Conservation (phyloP, 805 yeast species). For the Jamesozyma spencerorum region DNA sequence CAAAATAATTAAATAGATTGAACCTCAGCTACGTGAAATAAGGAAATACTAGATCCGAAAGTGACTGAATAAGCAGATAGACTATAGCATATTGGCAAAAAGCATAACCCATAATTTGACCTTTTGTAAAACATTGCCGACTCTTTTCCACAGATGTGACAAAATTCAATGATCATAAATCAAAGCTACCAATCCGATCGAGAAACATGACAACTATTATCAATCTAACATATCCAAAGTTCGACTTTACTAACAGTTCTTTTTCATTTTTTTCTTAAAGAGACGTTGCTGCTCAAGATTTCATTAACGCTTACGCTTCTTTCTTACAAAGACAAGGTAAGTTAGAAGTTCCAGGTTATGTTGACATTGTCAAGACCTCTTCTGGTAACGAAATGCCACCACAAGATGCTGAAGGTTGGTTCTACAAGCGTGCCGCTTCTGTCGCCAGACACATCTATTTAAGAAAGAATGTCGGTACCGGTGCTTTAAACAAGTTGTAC, state of each 20-base stretch:
- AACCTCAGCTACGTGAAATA: too few relatives aligned
- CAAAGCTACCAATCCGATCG: too few relatives aligned
- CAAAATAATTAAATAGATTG: too few relatives aligned
- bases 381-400: slow-evolving; percentile 99
- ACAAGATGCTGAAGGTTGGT: slow-evolving; percentile 99
- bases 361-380: slow-evolving; percentile 98
- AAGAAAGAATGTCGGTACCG: slow-evolving; percentile 99
- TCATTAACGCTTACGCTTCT: slow-evolving; percentile 98
- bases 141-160: too few relatives aligned
- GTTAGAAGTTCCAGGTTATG: slow-evolving; percentile 99
- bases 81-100: too few relatives aligned
- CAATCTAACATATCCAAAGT: not conserved
- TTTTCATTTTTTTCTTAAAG: slow-evolving; percentile 34
- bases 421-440: slow-evolving; percentile 99
- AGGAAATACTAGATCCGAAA: too few relatives aligned
- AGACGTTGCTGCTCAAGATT: slow-evolving; percentile 99
- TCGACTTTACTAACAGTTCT: not conserved
- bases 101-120: too few relatives aligned
- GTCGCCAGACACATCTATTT: slow-evolving; percentile 99
- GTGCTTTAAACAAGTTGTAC: slow-evolving; percentile 97
- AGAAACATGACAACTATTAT: too few relatives aligned
- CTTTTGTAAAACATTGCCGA: too few relatives aligned
- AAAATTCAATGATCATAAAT: too few relatives aligned
- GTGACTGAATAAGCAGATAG: too few relatives aligned
- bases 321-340: slow-evolving; percentile 99